Evolutionary conservation across 768 basidiomycete genomes (phyloP), one percentile per base, ranked within the genome.

Genomic region (Suillus fuscotomentosus): DNA sequence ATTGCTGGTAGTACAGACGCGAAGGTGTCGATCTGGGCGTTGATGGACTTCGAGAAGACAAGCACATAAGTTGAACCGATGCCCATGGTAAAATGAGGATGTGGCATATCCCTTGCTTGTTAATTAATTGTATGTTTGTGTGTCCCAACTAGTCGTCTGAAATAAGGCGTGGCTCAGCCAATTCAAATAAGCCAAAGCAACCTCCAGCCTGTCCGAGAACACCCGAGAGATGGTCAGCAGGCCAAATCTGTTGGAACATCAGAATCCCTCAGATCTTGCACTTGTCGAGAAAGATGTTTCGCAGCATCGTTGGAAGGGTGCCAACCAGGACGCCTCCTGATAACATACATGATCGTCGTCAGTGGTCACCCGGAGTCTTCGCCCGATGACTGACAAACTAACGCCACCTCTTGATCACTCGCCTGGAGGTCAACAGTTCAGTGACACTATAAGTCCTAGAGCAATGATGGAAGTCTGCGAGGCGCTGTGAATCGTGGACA

Each of bases 21-120:
- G 50, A 82, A 91, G 36, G 81, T 94, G 1, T 86, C 87, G 1
- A 78, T 95, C 31, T 95, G 94, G 94, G 76, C 82, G 51, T 71
- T 89, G 62, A 86, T 86, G 45, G 81, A 72, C 62, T 87, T 87
- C 67, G 72, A 73, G 41, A 83, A 78, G 62, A 53, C 57, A 34
- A 39, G 60, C n/a, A 3, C 55, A 5, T 61, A 20, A 61, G 31
- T 20, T 24, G 17, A 11, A 11, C 22, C n/a, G 20, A 48, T 17
- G n/a, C 5, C 42, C 14, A 38, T 11, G 27, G 59, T 13, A 63
- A 45, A 47, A 63, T 22, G 36, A 34, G 5, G 53, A 36, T 9
- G 15, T 62, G 22, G 34, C 22, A n/a, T 7, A n/a, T 39, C 0
- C 15, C 31, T 31, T 31, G 31, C 31, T 31, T 31, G 6, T 22